Evolutionary conservation across 108 stramenopile genomes (phyloP).

Genomic region (Stephanodiscus triporus): DNA sequence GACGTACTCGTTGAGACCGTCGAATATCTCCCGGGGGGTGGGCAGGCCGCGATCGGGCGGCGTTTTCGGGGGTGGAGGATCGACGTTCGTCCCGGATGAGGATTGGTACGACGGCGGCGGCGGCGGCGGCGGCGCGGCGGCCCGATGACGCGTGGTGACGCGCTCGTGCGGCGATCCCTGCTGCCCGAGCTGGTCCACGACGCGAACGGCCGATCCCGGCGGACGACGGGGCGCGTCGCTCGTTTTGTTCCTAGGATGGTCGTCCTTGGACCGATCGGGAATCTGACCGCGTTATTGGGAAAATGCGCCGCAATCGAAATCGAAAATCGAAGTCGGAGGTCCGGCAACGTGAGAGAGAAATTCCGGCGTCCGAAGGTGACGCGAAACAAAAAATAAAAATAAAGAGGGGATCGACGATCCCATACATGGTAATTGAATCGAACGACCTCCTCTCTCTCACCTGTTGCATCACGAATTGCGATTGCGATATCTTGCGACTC

Average conservation of each 20-base stretch:
- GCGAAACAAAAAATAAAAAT: no score
- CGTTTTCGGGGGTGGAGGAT: conserved; percentile 4
- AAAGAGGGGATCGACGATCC: no score
- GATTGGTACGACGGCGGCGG: neutral
- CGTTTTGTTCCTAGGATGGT: conserved; percentile 7
- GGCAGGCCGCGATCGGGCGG: conserved; percentile 50
- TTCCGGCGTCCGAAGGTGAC: no score
- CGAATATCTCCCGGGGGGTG: conserved; percentile 83
- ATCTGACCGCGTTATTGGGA: conserved; percentile 19
- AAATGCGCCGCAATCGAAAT: no score
- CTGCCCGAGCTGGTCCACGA: neutral
- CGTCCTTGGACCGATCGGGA: conserved; percentile 27
- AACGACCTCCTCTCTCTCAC: conserved; percentile 60
- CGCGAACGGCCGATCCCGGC: neutral
- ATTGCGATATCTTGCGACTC: conserved; percentile 26
- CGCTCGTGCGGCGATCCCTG: conserved; percentile 9
- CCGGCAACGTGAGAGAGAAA: conserved; percentile 1
- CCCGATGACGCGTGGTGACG: conserved; percentile 50
- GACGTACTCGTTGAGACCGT: conserved; percentile 92
- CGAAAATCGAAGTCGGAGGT: neutral
- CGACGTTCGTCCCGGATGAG: conserved; percentile 3
- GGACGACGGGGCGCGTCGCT: conserved; percentile 25
- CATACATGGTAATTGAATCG: no score
- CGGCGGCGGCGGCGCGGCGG: conserved; percentile 18
- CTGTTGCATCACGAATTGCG: conserved; percentile 73